These are phyloP conservation scores for Hibiscus mutabilis DNA, from an alignment of 345 rosid genomes.

Conservation along the genomic window DNA sequence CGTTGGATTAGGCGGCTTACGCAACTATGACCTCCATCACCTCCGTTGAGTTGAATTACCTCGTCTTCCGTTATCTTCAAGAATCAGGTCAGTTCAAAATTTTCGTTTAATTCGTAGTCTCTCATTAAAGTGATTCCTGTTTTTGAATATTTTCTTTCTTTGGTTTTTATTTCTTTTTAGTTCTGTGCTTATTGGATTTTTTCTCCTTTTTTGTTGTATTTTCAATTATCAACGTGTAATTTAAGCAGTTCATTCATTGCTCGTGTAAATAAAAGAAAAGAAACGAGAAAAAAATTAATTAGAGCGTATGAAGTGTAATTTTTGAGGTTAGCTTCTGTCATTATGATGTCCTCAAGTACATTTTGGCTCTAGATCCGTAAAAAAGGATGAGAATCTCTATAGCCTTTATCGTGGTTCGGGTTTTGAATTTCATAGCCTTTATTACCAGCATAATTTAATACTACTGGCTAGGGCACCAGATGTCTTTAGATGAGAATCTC, in stretches of 20 bases:
- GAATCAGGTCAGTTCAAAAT: slow-evolving; percentile 56
- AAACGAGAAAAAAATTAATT: not conserved
- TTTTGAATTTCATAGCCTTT: not conserved
- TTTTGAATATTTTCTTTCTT: not conserved
- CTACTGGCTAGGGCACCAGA: not conserved
- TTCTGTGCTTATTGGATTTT: slow-evolving; percentile 11
- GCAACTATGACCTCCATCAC: slow-evolving; percentile 57
- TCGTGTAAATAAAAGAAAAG: not conserved
- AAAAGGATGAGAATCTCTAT: too few relatives aligned
- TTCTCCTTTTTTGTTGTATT: slow-evolving; percentile 3
- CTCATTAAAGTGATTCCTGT: not conserved
- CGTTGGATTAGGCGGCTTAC: not conserved
- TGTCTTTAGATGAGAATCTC: not conserved
- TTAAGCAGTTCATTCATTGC: not conserved
- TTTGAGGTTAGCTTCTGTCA: not conserved
- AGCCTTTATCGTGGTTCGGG: slow-evolving; percentile 6
- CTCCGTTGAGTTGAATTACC: slow-evolving; percentile 79
- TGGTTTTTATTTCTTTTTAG: not conserved
- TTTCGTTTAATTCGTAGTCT: not conserved
- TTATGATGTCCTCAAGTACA: not conserved
- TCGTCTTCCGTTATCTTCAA: slow-evolving; percentile 88
- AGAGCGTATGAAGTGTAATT: not conserved
- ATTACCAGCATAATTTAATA: not conserved
- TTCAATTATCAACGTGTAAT: not conserved
- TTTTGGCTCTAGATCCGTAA: slow-evolving; percentile 16